A percentile compares a stretch with the other conserved stretches of the same genome.
phyloP scores from a whole-genome alignment of 192 early-diverging fungal genomes.

The Thamnidium elegans region DNA sequence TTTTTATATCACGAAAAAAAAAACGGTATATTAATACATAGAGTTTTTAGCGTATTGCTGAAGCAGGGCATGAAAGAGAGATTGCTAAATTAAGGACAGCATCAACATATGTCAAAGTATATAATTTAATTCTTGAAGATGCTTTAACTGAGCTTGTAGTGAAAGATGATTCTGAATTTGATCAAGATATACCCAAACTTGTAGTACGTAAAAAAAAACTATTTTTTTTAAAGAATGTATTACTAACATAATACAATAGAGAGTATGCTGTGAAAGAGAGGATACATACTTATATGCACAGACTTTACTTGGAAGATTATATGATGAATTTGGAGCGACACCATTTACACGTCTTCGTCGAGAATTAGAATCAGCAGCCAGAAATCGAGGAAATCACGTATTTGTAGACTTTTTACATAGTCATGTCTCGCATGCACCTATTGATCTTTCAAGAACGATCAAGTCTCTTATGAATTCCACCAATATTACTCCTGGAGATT shows the following conservation, averaged over 20 bases:
- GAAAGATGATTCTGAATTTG: conserved; percentile 56
- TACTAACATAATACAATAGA: conserved; percentile 23
- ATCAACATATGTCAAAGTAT: conserved; percentile 63
- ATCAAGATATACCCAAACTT: conserved; percentile 55
- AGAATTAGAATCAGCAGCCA: conserved; percentile 47
- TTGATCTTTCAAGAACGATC: conserved; percentile 38
- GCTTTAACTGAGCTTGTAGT: conserved; percentile 58
- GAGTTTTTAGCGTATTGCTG: conserved; percentile 51
- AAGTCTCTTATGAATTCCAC: conserved; percentile 40
- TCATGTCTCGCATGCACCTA: conserved; percentile 39
- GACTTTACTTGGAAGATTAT: conserved; percentile 39
- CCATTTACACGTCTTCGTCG: conserved; percentile 46
- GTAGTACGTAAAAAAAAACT: conserved; percentile 35
- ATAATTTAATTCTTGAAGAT: conserved; percentile 59
- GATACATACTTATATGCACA: conserved; percentile 57
- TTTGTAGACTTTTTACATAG: conserved; percentile 38
- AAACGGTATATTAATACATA: not conserved
- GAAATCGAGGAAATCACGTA: conserved; percentile 32
- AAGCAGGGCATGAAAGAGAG: conserved; percentile 62
- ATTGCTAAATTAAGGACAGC: conserved; percentile 64
- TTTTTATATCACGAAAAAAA: not conserved
- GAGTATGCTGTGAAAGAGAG: conserved; percentile 52
- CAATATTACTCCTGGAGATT: conserved; percentile 53
- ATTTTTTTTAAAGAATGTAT: too few species aligned
- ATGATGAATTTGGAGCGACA: conserved; percentile 39